Conservation (phyloP, 495 filamentous ascomycete species). For the Penicillium chermesinum region DNA sequence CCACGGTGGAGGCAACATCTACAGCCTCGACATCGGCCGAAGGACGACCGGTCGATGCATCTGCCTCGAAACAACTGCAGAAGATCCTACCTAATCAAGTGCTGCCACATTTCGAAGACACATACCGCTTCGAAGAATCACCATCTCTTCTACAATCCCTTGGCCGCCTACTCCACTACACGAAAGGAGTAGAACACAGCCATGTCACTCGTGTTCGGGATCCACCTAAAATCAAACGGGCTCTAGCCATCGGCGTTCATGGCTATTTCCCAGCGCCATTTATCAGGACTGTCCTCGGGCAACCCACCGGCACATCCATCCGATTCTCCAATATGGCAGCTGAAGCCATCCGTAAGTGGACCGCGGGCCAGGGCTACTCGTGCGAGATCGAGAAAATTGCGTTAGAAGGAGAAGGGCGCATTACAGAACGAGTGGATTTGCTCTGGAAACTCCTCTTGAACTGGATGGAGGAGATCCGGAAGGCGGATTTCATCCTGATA, state of each 20-base stretch:
- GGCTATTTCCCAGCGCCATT: constrained; percentile 86
- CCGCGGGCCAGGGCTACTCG: constrained; percentile 58
- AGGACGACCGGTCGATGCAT: constrained; percentile 27
- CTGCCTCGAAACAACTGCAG: constrained; percentile 41
- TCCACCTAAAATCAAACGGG: constrained; percentile 68
- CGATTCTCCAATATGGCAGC: constrained; percentile 88
- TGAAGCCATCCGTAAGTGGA: constrained; percentile 76
- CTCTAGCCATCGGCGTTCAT: constrained; percentile 89
- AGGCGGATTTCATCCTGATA: constrained; percentile 82
- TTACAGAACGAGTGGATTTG: constrained; percentile 80
- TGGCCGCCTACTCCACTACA: constrained; percentile 58
- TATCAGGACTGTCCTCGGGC: constrained; percentile 80
- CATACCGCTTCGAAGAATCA: constrained; percentile 60
- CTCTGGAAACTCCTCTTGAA: constrained; percentile 93
- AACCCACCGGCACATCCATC: constrained; percentile 91
- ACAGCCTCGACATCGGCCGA: constrained; percentile 20
- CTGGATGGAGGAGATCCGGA: constrained; percentile 86
- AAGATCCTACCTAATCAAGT: constrained; percentile 56
- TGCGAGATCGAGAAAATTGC: constrained; percentile 83
- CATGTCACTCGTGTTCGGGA: constrained; percentile 71
- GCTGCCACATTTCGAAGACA: constrained; percentile 62
- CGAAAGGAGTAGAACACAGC: constrained; percentile 53
- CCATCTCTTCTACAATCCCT: constrained; percentile 70
- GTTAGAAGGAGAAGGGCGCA: constrained; percentile 96
- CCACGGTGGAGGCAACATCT: constrained; percentile 32